Base-by-base conservation (phyloP, 805 yeast genomes). In the Kazachstania africana region DNA sequence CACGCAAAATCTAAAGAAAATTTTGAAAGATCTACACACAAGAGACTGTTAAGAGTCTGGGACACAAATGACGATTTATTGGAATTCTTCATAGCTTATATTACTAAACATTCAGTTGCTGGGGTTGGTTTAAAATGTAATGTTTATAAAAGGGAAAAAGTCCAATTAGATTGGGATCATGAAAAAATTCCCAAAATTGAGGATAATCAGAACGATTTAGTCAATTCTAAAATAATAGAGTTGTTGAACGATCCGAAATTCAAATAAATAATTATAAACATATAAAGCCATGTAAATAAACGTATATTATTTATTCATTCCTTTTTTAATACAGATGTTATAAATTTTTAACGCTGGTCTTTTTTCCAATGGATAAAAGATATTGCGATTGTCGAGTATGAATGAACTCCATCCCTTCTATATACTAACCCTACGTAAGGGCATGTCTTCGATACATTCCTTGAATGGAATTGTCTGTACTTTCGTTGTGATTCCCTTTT, bases 1-100 rank as follows among this genome's bases (percentile, higher is more conserved):
- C 91, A 83, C 50, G 94, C 96, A 32, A 87, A 85, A 55, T 70
- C 91, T 8, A 91, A 91, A 61, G 94, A 88, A 62, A 91, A 88
- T 65, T 91, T 81, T 60, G 81, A 82, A 62, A 76, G 97, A 62
- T 68, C 72, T 29, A 91, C 97, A 1, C 81, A 73, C 55, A 74
- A 78, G 45, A 72, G 94, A 39, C 55, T 70, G 37, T 64, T 91
- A 42, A 68, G 66, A 43, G 80, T 84, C 18, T 85, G 72, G 67
- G 97, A 91, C 55, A 72, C 95, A 12, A 75, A 80, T 36, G 78
- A 87, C 1, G 94, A 83, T 49, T 78, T 80, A 4, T 62, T 91
- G 26, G 94, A 91, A 54, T 59, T 81, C 31, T 76, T 85, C 74
- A 63, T 88, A 34, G 72, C 91, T 16, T 78, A 78, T 42, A 62